Evolutionary conservation across 2,329 filamentous ascomycete species (phyloP).

Genomic region (Penicillium sp.): DNA sequence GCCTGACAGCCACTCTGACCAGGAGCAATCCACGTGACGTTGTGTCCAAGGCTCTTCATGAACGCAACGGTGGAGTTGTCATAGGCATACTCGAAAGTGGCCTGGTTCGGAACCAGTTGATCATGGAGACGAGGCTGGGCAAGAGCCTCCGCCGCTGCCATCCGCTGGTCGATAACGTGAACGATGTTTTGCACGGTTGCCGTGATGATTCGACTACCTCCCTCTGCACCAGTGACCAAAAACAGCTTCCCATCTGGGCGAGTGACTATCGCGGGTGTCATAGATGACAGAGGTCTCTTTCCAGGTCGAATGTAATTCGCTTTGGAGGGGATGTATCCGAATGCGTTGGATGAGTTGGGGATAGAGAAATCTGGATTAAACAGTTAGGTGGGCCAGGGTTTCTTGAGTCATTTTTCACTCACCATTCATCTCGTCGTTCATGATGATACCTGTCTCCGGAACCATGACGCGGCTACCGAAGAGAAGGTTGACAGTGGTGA

Average conservation of each 20-base stretch:
- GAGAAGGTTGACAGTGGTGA: constrained; percentile 81
- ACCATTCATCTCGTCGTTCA: constrained; percentile 62
- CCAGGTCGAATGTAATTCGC: constrained; percentile 77
- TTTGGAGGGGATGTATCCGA: constrained; percentile 76
- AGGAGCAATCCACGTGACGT: constrained; percentile 65
- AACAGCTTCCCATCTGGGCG: constrained; percentile 63
- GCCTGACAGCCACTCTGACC: constrained; percentile 70
- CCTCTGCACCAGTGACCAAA: constrained; percentile 71
- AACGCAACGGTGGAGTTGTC: constrained; percentile 63
- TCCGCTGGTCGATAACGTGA: constrained; percentile 66
- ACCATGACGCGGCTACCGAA: constrained; percentile 79
- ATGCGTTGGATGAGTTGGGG: constrained; percentile 72
- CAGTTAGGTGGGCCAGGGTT: not conserved
- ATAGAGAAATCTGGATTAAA: constrained; percentile 70
- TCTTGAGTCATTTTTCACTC: not conserved
- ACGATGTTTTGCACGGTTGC: constrained; percentile 72
- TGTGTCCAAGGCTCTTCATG: constrained; percentile 65
- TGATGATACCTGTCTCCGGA: constrained; percentile 75
- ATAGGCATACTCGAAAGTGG: constrained; percentile 67
- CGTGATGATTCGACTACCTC: constrained; percentile 80
- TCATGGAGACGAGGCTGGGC: constrained; percentile 71
- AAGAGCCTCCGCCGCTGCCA: constrained; percentile 62
- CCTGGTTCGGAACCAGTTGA: constrained; percentile 71
- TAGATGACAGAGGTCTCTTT: constrained; percentile 81
- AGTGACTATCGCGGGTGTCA: constrained; percentile 76